Conservation (phyloP, 441 rosid genomes). For the Bruguiera hainesii region DNA sequence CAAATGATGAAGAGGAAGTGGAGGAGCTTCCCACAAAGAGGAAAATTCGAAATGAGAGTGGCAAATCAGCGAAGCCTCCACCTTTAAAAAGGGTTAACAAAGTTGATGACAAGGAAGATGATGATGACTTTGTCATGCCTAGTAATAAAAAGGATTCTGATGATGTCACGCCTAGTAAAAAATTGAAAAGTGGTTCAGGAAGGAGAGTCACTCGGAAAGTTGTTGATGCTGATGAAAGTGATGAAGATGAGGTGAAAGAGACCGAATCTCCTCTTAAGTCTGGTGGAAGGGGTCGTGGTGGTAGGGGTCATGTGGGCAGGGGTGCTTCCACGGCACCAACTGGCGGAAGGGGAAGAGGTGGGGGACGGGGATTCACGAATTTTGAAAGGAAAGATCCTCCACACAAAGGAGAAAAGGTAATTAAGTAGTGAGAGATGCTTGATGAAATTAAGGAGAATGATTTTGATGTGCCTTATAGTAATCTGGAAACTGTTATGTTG, state of each 20-base stretch:
- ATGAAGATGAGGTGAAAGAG: constrained; percentile 52
- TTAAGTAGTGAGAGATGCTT: constrained; percentile 9
- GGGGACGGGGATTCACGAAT: constrained; percentile 90
- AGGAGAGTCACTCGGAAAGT: constrained; percentile 51
- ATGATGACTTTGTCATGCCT: constrained; percentile 64
- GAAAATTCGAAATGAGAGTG: constrained; percentile 43
- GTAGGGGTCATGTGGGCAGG: constrained; percentile 81
- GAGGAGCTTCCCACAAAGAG: constrained; percentile 63
- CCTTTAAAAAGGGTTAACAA: constrained; percentile 49
- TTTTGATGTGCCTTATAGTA: constrained; percentile 10
- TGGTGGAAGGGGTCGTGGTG: constrained; percentile 83
- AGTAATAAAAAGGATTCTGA: constrained; percentile 39
- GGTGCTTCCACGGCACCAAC: constrained; percentile 53
- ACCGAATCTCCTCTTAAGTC: constrained; percentile 58
- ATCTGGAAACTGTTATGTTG: constrained; percentile 20
- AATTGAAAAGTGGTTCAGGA: constrained; percentile 68
- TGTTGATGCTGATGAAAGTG: constrained; percentile 45
- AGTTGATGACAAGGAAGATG: constrained; percentile 40
- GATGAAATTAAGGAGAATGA: constrained; percentile 4
- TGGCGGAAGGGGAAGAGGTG: constrained; percentile 85
- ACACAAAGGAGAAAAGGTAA: constrained; percentile 97
- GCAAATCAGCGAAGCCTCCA: constrained; percentile 39
- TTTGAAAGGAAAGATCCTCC: constrained; percentile 99
- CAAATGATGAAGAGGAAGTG: constrained; percentile 46
- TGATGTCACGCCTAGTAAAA: constrained; percentile 67